Evolutionary conservation across 371 early-diverging fungal species (phyloP).

Genomic region (Mortierella sp.): DNA sequence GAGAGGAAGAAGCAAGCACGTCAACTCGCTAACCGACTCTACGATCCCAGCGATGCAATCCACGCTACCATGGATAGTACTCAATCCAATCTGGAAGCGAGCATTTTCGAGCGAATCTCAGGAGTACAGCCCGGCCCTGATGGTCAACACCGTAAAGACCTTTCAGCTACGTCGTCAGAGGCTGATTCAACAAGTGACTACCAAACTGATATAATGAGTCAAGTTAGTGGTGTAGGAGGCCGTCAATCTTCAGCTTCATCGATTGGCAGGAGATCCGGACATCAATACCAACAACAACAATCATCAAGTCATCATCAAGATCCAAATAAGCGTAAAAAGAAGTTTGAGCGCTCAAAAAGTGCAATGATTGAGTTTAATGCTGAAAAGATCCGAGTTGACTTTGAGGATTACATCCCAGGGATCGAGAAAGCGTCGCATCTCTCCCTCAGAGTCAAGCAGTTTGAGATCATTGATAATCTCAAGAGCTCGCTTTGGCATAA

Average conservation of each 20-base stretch:
- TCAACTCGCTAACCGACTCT: conserved; percentile 43
- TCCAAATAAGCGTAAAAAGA: conserved; percentile 35
- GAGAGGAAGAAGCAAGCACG: conserved; percentile 51
- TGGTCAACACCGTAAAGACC: conserved; percentile 11
- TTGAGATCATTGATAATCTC: conserved; percentile 86
- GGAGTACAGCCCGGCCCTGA: conserved; percentile 35
- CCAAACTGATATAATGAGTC: conserved; percentile 57
- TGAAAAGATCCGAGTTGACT: conserved; percentile 64
- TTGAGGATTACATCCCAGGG: conserved; percentile 67
- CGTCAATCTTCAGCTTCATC: conserved; percentile 34
- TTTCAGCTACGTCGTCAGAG: conserved; percentile 45
- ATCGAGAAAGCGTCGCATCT: conserved; percentile 65
- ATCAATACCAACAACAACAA: conserved; percentile 9
- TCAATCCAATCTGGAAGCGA: conserved; percentile 46
- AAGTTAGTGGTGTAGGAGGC: conserved; percentile 27
- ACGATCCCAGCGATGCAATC: conserved; percentile 42
- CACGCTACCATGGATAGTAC: conserved; percentile 40
- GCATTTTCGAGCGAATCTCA: conserved; percentile 40
- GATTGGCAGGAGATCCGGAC: conserved; percentile 19
- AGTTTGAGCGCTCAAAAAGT: conserved; percentile 42
- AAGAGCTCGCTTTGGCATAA: conserved; percentile 83
- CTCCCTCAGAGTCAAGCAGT: conserved; percentile 66
- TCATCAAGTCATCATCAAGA: conserved; percentile 17
- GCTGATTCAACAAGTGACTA: conserved; percentile 54
- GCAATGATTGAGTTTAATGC: conserved; percentile 72